These are phyloP conservation scores for Boletus barrowsii DNA, from an alignment of 768 basidiomycete species.

Conservation along the genomic window DNA sequence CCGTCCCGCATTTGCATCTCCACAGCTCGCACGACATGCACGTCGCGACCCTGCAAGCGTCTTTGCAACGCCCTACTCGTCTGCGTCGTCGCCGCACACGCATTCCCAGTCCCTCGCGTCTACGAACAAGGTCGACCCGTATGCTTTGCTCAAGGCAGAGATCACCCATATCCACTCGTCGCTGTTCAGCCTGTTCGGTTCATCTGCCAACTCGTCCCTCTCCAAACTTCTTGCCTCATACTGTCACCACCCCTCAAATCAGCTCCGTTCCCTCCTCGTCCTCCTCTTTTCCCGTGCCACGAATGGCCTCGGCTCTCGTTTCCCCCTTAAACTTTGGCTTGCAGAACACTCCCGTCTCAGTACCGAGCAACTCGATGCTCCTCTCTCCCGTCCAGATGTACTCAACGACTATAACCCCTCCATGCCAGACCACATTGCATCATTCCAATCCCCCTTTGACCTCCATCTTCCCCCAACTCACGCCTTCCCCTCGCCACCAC, in stretches of 20 bases:
- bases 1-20: slow-evolving; percentile 2
- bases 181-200: slow-evolving; percentile 76
- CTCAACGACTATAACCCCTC: slow-evolving; percentile 89
- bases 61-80: slow-evolving; percentile 30
- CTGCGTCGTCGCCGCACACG: slow-evolving; percentile 5
- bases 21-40: slow-evolving; percentile 15
- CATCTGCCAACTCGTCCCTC: slow-evolving; percentile 77
- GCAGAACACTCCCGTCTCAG: slow-evolving; percentile 57
- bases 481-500: slow-evolving; percentile 27
- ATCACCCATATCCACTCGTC: slow-evolving; percentile 67
- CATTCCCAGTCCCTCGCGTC: slow-evolving; percentile 18
- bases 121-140: slow-evolving; percentile 50
- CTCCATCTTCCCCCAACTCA: slow-evolving; percentile 36
- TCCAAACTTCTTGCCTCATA: slow-evolving; percentile 78
- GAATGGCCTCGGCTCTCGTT: slow-evolving; percentile 76
- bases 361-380: slow-evolving; percentile 66
- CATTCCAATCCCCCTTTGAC: slow-evolving; percentile 59
- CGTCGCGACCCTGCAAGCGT: slow-evolving; percentile 41
- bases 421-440: slow-evolving; percentile 74
- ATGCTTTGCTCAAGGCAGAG: slow-evolving; percentile 67
- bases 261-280: slow-evolving; percentile 85
- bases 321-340: slow-evolving; percentile 57
- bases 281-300: slow-evolving; percentile 90
- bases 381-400: slow-evolving; percentile 76
- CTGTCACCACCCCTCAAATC: slow-evolving; percentile 85